Evolutionary conservation across 352 stramenopile species (phyloP).

Genomic region (Pythium rhizo-oryzae): DNA sequence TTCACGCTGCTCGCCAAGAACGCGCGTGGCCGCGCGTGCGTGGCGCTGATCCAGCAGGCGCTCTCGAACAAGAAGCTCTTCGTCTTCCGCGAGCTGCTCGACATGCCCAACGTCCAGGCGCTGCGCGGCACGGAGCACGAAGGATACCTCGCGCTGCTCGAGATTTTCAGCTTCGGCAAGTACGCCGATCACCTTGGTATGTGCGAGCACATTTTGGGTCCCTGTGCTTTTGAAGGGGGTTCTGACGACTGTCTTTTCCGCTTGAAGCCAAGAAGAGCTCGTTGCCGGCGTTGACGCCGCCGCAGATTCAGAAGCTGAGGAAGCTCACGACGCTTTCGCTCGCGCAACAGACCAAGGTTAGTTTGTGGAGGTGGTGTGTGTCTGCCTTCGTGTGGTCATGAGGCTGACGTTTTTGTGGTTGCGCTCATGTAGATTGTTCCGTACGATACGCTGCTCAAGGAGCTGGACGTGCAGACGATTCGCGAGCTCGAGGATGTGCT

Average conservation of each 20-base stretch:
- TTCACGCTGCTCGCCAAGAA: slow-evolving; percentile 94
- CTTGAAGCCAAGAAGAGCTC: slow-evolving; percentile 53
- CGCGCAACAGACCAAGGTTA: slow-evolving; percentile 80
- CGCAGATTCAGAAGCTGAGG: slow-evolving; percentile 83
- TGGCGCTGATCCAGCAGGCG: slow-evolving; percentile 93
- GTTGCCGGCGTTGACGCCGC: slow-evolving; percentile 66
- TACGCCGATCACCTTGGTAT: slow-evolving; percentile 81
- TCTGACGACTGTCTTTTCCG: neutral
- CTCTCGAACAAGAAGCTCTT: slow-evolving; percentile 93
- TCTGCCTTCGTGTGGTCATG: neutral
- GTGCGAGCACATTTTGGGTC: no score
- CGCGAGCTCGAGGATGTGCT: slow-evolving; percentile 93
- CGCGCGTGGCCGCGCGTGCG: slow-evolving; percentile 86
- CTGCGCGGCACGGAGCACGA: slow-evolving; percentile 78
- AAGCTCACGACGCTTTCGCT: slow-evolving; percentile 91
- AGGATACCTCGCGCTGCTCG: slow-evolving; percentile 78
- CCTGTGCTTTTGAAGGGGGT: neutral
- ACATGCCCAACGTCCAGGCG: slow-evolving; percentile 90
- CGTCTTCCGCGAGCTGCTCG: slow-evolving; percentile 92
- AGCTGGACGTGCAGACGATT: slow-evolving; percentile 76
- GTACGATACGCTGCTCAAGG: slow-evolving; percentile 80
- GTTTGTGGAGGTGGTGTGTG: neutral
- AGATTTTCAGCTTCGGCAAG: slow-evolving; percentile 91
- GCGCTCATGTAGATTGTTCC: slow-evolving; percentile 58
- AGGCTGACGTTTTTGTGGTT: neutral